Evolutionary conservation across 768 basidiomycete species (phyloP).

Genomic region (Cubamyces lactineus): DNA sequence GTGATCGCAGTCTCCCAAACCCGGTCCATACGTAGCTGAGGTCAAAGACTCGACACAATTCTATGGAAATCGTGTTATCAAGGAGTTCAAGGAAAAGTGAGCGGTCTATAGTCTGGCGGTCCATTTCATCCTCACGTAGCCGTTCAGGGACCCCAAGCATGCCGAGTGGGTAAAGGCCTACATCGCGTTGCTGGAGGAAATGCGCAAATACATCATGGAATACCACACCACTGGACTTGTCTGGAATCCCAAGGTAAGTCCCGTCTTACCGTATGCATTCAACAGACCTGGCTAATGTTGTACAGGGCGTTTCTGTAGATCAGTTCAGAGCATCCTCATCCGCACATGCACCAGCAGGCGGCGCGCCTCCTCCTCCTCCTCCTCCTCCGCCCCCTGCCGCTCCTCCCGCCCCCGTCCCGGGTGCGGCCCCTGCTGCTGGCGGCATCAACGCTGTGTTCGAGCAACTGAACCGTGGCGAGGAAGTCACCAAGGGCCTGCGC

Average conservation of each 20-base stretch:
- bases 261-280: slow-evolving; percentile 6
- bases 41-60: slow-evolving; percentile 86
- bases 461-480: slow-evolving; percentile 85
- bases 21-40: slow-evolving; percentile 77
- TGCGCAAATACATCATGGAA: slow-evolving; percentile 82
- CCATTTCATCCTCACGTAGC: not conserved
- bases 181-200: slow-evolving; percentile 69
- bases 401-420: slow-evolving; percentile 37
- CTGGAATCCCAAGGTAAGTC: slow-evolving; percentile 82
- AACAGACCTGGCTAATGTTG: not conserved
- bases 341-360: slow-evolving; percentile 38
- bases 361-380: slow-evolving; percentile 55
- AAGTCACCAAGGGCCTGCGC: slow-evolving; percentile 86
- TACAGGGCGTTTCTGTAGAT: slow-evolving; percentile 59
- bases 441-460: slow-evolving; percentile 86
- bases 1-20: slow-evolving; percentile 62
- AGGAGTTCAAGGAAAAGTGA: slow-evolving; percentile 92
- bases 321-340: slow-evolving; percentile 50
- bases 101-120: not conserved
- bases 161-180: slow-evolving; percentile 86
- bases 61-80: slow-evolving; percentile 88
- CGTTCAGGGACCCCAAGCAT: slow-evolving; percentile 79
- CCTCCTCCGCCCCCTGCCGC: slow-evolving; percentile 22
- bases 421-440: slow-evolving; percentile 43
- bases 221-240: slow-evolving; percentile 83